Evolutionary conservation across 1,284 basidiomycete genomes (phyloP).

Genomic region (Naganishia liquefaciens): DNA sequence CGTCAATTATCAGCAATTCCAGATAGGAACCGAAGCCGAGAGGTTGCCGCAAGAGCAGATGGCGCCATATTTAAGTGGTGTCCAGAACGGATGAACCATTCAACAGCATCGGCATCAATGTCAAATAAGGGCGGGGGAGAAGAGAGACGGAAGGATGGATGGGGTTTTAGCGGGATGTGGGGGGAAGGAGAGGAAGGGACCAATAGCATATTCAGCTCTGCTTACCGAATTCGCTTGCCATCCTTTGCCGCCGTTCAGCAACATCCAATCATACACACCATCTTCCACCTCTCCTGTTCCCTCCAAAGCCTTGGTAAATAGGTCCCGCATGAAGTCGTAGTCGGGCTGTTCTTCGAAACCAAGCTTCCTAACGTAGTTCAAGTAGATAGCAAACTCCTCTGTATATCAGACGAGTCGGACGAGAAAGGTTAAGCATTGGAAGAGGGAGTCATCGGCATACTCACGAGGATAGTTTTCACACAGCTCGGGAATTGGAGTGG

Average conservation of each 20-base stretch:
- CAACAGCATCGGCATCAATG: neutral
- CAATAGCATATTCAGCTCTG: conserved; percentile 30
- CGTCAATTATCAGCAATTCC: conserved; percentile 34
- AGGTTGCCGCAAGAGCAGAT: conserved; percentile 20
- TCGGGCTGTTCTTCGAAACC: conserved; percentile 96
- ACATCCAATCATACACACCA: conserved; percentile 86
- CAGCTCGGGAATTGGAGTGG: conserved; percentile 89
- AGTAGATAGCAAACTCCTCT: conserved; percentile 92
- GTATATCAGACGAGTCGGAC: conserved; percentile 31
- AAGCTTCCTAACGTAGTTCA: conserved; percentile 94
- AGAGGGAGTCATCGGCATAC: conserved; percentile 46
- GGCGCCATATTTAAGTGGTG: neutral
- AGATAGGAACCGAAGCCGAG: conserved; percentile 7
- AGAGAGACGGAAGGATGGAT: neutral
- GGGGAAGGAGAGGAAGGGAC: conserved; percentile 9
- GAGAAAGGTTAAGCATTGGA: neutral
- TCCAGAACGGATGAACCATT: conserved; percentile 8
- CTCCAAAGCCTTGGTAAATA: conserved; percentile 88
- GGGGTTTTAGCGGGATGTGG: conserved; percentile 22
- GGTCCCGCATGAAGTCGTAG: conserved; percentile 89
- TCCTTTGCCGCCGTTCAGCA: conserved; percentile 85
- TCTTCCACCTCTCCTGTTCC: conserved; percentile 84
- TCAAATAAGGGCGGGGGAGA: neutral
- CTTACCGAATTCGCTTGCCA: conserved; percentile 84
- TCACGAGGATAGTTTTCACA: conserved; percentile 87